A percentile compares a stretch with the other conserved stretches of the same genome.
phyloP scores from a whole-genome alignment of 495 filamentous ascomycete genomes.

The Rostrohypoxylon terebratum region DNA sequence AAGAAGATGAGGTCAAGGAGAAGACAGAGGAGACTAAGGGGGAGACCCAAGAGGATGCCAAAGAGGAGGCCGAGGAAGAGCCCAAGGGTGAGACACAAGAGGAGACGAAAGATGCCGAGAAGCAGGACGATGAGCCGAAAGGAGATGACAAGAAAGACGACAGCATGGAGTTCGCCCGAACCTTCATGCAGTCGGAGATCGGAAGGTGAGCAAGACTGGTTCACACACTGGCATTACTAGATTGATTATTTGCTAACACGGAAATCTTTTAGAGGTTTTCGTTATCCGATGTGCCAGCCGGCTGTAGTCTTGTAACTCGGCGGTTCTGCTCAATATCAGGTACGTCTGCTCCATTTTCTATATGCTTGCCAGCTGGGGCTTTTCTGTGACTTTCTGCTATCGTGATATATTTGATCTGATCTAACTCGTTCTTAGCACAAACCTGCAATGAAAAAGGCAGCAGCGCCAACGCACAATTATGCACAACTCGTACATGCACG shows the following conservation, averaged over 20 bases:
- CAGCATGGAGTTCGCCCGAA: constrained; percentile 1
- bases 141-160: neutral
- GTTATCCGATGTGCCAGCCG: neutral
- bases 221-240: neutral
- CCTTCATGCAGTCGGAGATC: neutral
- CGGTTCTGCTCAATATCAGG: neutral
- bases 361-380: too few species aligned
- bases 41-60: neutral
- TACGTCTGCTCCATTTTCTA: neutral
- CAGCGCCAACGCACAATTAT: neutral
- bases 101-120: neutral
- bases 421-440: neutral
- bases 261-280: neutral
- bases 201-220: neutral
- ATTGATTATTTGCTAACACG: neutral
- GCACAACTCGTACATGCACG: neutral
- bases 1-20: neutral
- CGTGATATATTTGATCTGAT: neutral
- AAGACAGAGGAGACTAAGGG: neutral
- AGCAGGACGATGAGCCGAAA: too few species aligned
- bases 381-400: neutral
- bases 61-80: neutral
- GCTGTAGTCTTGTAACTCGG: neutral
- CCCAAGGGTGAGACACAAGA: neutral
- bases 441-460: neutral